These are phyloP conservation scores for Macrolepiota dolichaula DNA, from an alignment of 768 basidiomycete genomes.

Conservation along the genomic window DNA sequence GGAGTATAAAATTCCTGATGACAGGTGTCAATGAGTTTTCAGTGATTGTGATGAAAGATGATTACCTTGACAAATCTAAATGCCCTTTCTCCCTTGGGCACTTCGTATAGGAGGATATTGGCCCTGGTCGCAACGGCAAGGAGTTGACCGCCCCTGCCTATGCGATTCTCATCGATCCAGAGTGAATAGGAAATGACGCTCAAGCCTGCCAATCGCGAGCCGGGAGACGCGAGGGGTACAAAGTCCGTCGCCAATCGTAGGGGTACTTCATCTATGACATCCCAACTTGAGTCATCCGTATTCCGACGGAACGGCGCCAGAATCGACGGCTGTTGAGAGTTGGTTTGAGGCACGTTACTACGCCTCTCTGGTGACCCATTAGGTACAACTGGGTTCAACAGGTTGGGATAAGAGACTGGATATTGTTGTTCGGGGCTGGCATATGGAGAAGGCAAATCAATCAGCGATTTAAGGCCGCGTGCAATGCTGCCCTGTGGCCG, in stretches of 20 bases:
- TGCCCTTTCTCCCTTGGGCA: constrained; percentile 77
- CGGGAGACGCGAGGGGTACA: constrained; percentile 67
- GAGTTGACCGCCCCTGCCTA: constrained; percentile 44
- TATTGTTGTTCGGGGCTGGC: constrained; percentile 16
- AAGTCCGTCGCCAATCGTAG: constrained; percentile 87
- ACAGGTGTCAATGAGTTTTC: constrained; percentile 3
- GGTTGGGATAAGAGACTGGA: constrained; percentile 29
- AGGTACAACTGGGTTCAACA: constrained; percentile 25
- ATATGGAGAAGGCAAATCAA: constrained; percentile 27
- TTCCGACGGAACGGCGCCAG: constrained; percentile 22
- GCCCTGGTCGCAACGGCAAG: constrained; percentile 76
- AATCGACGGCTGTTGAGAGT: background rate
- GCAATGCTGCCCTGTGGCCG: constrained; percentile 57
- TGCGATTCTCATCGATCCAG: constrained; percentile 56
- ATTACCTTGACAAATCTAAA: constrained; percentile 79
- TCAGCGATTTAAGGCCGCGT: constrained; percentile 59
- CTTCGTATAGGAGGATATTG: constrained; percentile 74
- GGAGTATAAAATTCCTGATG: constrained; percentile 83
- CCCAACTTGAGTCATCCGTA: constrained; percentile 58
- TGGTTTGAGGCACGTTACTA: constrained; percentile 6
- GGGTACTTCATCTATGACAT: constrained; percentile 69
- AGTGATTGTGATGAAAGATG: background rate
- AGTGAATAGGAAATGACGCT: constrained; percentile 67
- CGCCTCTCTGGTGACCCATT: constrained; percentile 9
- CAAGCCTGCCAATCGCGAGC: constrained; percentile 57